Percentiles rank a stretch among this genome's conserved stretches.
These are phyloP conservation scores for Casuarina glauca DNA, from an alignment of 306 rosid species.

Conservation along the genomic window DNA sequence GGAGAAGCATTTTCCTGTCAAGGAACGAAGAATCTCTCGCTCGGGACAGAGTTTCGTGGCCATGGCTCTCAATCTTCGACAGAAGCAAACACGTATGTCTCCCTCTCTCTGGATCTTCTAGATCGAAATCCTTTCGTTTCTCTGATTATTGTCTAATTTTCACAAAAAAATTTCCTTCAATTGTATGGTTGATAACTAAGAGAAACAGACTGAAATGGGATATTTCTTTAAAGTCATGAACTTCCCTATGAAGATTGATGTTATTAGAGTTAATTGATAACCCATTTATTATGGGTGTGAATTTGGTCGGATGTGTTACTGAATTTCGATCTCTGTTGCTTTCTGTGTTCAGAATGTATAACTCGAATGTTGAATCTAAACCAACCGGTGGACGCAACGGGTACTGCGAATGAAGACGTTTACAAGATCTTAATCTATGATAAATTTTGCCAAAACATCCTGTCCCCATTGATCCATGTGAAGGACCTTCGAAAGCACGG, in stretches of 20 bases:
- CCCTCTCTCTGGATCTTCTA: background rate
- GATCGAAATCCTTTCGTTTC: conserved; percentile 8
- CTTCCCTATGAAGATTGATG: background rate
- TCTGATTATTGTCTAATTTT: background rate
- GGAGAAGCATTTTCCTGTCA: background rate
- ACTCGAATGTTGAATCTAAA: conserved; percentile 91
- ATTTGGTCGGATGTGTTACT: conserved; percentile 4
- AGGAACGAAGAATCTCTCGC: conserved; percentile 7
- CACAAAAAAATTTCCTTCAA: background rate
- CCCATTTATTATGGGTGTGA: background rate
- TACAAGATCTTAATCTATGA: conserved; percentile 93
- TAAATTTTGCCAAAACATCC: conserved; percentile 77
- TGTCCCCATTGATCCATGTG: conserved; percentile 86
- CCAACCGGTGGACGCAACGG: conserved; percentile 68
- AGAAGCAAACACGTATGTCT: conserved; percentile 53
- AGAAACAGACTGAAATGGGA: background rate
- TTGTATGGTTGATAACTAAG: background rate
- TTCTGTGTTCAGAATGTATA: conserved; percentile 69
- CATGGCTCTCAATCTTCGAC: conserved; percentile 72
- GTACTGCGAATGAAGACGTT: conserved; percentile 82
- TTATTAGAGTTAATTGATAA: background rate
- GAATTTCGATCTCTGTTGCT: conserved; percentile 30
- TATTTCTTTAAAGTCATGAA: background rate
- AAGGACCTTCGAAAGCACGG: conserved; percentile 96
- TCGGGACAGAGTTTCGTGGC: conserved; percentile 10